These are phyloP conservation scores for Cyclostephanos invisitatus DNA, from an alignment of 108 stramenopile genomes.

Conservation along the genomic window DNA sequence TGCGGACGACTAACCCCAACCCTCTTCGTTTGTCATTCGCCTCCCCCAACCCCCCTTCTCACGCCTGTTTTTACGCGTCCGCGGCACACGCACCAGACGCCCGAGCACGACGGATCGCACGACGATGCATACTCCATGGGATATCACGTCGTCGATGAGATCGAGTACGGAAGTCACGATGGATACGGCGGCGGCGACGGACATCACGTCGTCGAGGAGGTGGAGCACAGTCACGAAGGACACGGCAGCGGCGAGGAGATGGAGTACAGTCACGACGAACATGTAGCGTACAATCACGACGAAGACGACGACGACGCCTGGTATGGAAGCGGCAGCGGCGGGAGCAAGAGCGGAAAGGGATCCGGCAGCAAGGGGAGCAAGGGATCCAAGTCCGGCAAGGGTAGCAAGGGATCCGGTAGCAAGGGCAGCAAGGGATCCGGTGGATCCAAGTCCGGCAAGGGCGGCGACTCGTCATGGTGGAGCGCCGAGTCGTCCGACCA, in stretches of 20 bases:
- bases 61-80: background rate
- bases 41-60: background rate
- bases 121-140: background rate
- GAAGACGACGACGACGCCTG: background rate
- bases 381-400: too few relatives aligned
- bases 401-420: too few relatives aligned
- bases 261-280: too few relatives aligned
- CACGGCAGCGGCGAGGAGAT: too few relatives aligned
- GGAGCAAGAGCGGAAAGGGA: background rate
- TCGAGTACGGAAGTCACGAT: background rate
- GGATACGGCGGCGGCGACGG: background rate
- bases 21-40: background rate
- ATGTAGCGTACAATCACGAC: too few relatives aligned
- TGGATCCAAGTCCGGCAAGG: too few relatives aligned
- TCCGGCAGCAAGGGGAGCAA: background rate
- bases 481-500: background rate
- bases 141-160: background rate
- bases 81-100: background rate
- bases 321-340: background rate
- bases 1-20: too few relatives aligned
- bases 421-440: background rate
- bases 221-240: too few relatives aligned
- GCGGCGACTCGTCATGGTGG: background rate
- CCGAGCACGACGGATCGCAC: background rate
- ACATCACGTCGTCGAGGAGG: too few relatives aligned